Base-by-base conservation (phyloP, 768 basidiomycete genomes). In the Xerocomellus amylosporus region DNA sequence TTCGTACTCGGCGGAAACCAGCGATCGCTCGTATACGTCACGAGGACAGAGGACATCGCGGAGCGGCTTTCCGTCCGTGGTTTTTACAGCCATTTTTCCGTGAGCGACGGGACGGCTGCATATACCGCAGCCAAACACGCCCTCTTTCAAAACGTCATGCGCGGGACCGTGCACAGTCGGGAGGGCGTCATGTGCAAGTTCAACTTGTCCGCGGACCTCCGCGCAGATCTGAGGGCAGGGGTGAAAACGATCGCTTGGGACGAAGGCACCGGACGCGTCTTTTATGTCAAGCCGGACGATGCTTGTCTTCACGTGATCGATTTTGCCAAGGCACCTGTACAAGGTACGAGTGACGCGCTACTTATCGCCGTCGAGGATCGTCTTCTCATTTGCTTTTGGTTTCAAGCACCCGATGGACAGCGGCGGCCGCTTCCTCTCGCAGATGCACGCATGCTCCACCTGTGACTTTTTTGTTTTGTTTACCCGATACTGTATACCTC, bases 161-260 rank as follows among this genome's bases (percentile, higher is more conserved):
- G 72, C 14, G 62, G 54, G 20, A 5, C 48, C 8, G 39, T 60
- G 41, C 56, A 31, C 2, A 40, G 34, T 4, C 65, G 71, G 2
- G 58, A 61, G 33, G 52, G 49, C 5, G 59, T 54, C 54, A 53
- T 71, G 58, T 71, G 67, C 46, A 69, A 60, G 38, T 69, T 71
- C 28, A 49, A 50, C 31, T 14, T 65, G 41, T 28, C 54, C 2
- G 20, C 48, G 2, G 60, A 69, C 44, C 49, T 71, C 5, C 53
- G 61, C 2, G 31, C 44, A 2, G 60, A 65, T 12, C 38, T 62
- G 46, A 33, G 59, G 49, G 40, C 61, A 4, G 79, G 76, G 9
- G 64, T 84, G 34, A 67, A 69, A n/a, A 74, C 80, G 17, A 76
- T 86, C 33, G 74, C 81, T 8, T 88, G 83, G 83, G 86, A 88